phyloP scores from a whole-genome alignment of 192 early-diverging fungal genomes.

The Spizellomyces sp. region DNA sequence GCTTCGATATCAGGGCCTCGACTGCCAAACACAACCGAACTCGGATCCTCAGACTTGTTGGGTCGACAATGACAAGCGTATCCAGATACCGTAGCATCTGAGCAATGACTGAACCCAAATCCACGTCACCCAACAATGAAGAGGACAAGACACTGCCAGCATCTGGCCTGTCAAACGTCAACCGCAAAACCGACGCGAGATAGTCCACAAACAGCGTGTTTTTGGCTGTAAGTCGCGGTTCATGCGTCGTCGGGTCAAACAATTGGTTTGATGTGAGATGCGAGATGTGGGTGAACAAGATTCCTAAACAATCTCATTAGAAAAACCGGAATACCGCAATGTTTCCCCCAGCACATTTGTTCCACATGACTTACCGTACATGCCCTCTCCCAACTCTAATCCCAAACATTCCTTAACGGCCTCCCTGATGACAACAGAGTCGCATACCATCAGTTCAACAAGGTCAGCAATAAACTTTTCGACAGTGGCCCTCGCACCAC shows the following conservation, averaged over 20 bases:
- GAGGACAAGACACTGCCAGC: slow-evolving; percentile 5
- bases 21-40: slow-evolving; percentile 76
- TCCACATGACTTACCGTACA: slow-evolving; percentile 49
- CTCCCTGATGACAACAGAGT: slow-evolving; percentile 75
- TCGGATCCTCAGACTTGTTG: slow-evolving; percentile 64
- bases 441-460: slow-evolving; percentile 71
- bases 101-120: slow-evolving; percentile 69
- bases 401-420: slow-evolving; percentile 81
- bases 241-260: slow-evolving; percentile 55
- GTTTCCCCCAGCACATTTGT: too few relatives aligned
- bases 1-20: slow-evolving; percentile 73
- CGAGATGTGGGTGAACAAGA: background rate
- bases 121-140: slow-evolving; percentile 42
- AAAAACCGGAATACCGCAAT: too few relatives aligned
- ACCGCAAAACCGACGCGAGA: slow-evolving; percentile 17
- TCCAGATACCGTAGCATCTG: slow-evolving; percentile 74
- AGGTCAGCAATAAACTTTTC: slow-evolving; percentile 73
- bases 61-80: slow-evolving; percentile 46
- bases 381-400: slow-evolving; percentile 61
- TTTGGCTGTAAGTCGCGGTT: slow-evolving; percentile 53
- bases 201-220: slow-evolving; percentile 71
- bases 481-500: slow-evolving; percentile 49
- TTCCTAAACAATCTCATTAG: too few relatives aligned
- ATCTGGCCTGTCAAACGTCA: slow-evolving; percentile 23
- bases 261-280: slow-evolving; percentile 35